Evolutionary conservation across 306 rosid species (phyloP), one percentile per base, ranked within the genome.

Genomic region (Aeschynomene evenia): DNA sequence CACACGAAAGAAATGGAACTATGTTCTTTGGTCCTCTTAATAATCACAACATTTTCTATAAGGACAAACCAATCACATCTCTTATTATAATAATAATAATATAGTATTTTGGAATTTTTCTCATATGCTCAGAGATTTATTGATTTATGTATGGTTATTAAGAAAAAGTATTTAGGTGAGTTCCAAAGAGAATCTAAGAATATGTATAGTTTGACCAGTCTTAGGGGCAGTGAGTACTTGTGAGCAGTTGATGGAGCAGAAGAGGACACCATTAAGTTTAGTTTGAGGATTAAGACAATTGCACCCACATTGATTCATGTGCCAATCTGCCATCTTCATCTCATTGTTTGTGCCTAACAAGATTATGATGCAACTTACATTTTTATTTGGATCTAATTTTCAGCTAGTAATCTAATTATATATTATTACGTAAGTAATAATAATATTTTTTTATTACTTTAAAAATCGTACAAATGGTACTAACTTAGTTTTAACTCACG

Each of bases 201-300:
- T n/a, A n/a, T n/a, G 37, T 64, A 75, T 28, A 29, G 54, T 78
- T 82, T 78, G 86, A 82, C 86, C 70, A 31, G 81, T 82, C 83
- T 66, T 46, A 12, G 65, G 19, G 22, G 18, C 46, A 3, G 8
- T n/a, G 51, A 45, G 71, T 37, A 71, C 71, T 22, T 46, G n/a
- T n/a, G 58, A 43, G 68, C 21, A 52, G 78, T 16, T 67, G 79
- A 69, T 40, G 31, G 31, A 42, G 65, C 20, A 12, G 71, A 46
- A 70, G 61, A n/a, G 42, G 69, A 40, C 62, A 68, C 34, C 34
- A 54, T 34, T 0, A 23, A 50, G 34, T 52, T 65, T 37, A 66
- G 75, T 23, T n/a, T 33, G 6, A 50, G 63, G 65, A 72, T 61
- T 76, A 57, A 43, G 70, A 77, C 63, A 42, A 63, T 34, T 20